phyloP scores from a whole-genome alignment of 768 basidiomycete species.

The Clitopilus hobsonii region DNA sequence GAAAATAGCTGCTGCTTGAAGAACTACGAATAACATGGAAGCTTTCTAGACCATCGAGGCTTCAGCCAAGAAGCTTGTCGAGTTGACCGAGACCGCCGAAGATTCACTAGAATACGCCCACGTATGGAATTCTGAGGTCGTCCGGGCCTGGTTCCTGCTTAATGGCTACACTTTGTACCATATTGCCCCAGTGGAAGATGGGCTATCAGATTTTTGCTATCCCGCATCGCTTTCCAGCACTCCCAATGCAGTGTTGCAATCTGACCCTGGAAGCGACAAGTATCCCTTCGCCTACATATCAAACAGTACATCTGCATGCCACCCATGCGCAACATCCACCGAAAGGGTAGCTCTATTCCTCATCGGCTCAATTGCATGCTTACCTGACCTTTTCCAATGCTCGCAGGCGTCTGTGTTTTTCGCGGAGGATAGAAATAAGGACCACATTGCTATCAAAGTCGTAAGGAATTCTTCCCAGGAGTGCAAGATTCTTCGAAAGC shows the following conservation, averaged over 20 bases:
- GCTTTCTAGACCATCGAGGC: background rate
- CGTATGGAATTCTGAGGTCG: background rate
- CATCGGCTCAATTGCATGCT: no score
- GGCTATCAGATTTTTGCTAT: background rate
- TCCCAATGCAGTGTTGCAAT: no score
- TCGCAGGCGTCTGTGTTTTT: conserved; percentile 7
- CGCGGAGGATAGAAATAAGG: conserved; percentile 16
- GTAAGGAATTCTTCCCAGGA: conserved; percentile 18
- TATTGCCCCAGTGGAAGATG: background rate
- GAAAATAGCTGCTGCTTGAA: no score
- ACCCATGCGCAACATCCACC: no score
- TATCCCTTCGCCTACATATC: background rate
- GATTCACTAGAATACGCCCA: background rate
- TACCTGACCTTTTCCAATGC: no score
- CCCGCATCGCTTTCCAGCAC: background rate
- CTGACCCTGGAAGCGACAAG: background rate
- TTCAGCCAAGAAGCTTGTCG: background rate
- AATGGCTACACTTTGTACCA: background rate
- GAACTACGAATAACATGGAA: no score
- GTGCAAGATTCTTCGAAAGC: conserved; percentile 14
- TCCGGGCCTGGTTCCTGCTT: background rate
- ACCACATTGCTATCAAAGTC: conserved; percentile 22
- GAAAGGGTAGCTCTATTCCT: no score
- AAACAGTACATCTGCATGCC: no score
- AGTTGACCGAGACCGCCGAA: background rate